Evolutionary conservation across 495 filamentous ascomycete species (phyloP).

Genomic region (Aspergillus saccharolyticus): DNA sequence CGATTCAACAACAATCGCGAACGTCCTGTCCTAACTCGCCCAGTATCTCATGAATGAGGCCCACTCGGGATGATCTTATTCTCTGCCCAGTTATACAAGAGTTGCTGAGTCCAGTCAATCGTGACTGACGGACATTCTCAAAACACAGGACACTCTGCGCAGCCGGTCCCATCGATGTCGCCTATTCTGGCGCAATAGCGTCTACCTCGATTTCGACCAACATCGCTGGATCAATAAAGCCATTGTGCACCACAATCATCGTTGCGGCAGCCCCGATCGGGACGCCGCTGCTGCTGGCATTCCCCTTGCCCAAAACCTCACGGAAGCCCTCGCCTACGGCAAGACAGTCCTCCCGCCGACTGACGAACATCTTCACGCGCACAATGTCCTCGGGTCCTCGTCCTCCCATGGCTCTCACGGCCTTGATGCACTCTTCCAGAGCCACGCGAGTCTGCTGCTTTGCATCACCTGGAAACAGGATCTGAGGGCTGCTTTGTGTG

Average conservation of each 20-base stretch:
- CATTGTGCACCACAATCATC: constrained; percentile 38
- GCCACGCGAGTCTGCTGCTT: constrained; percentile 35
- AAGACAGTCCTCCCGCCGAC: constrained; percentile 29
- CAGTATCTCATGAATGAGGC: no score
- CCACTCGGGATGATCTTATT: no score
- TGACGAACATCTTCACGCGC: constrained; percentile 40
- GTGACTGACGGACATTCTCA: no score
- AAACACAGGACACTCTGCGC: no score
- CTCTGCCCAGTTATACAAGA: no score
- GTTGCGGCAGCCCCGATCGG: constrained; percentile 35
- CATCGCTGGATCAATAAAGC: constrained; percentile 43
- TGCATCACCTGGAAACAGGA: constrained; percentile 37
- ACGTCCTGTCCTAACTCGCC: neutral
- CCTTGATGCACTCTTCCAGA: constrained; percentile 35
- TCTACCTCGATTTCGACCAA: constrained; percentile 44
- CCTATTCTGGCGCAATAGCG: constrained; percentile 28
- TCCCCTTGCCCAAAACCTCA: constrained; percentile 29
- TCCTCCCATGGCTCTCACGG: constrained; percentile 39
- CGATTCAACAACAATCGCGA: constrained; percentile 6
- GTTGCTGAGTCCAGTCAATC: no score
- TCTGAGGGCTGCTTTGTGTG: constrained; percentile 23
- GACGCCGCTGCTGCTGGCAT: constrained; percentile 4
- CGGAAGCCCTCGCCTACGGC: constrained; percentile 32
- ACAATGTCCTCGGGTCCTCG: constrained; percentile 33
- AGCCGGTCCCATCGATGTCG: no score